Percentiles rank a stretch among this genome's conserved stretches.
Evolutionary conservation across 768 basidiomycete species (phyloP).

Genomic region (Hygrophoropsis aurantiaca): DNA sequence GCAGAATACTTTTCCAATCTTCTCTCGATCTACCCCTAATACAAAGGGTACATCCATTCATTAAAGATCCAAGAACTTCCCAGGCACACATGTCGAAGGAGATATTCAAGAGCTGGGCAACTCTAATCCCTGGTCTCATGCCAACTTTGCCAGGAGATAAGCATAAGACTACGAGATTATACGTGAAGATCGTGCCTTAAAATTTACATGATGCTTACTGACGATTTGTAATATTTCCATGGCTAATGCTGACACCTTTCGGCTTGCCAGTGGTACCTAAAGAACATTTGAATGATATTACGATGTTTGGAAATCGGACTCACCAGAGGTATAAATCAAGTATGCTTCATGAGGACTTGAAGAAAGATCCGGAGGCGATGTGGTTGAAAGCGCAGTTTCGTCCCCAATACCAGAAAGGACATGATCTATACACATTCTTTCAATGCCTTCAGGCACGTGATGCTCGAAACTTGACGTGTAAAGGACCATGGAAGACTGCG

Average conservation of each 20-base stretch:
- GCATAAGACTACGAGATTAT: constrained; percentile 37
- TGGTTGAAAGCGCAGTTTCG: neutral
- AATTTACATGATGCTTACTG: constrained; percentile 26
- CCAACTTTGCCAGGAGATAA: constrained; percentile 53
- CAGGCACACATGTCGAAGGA: constrained; percentile 70
- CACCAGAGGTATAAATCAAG: constrained; percentile 64
- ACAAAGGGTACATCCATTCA: constrained; percentile 53
- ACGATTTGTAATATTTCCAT: constrained; percentile 61
- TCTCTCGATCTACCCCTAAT: constrained; percentile 50
- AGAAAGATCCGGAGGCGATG: neutral
- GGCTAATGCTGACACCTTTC: constrained; percentile 61
- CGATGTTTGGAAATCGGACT: constrained; percentile 13
- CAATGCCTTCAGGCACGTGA: constrained; percentile 31
- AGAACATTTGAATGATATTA: neutral
- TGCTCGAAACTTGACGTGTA: constrained; percentile 41
- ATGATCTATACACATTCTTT: constrained; percentile 33
- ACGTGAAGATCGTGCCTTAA: neutral
- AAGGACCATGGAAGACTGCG: constrained; percentile 42
- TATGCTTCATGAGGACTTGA: constrained; percentile 41
- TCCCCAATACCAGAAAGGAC: constrained; percentile 21
- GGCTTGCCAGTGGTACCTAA: constrained; percentile 57
- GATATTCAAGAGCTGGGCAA: constrained; percentile 62
- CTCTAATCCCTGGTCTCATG: constrained; percentile 55
- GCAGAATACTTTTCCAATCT: constrained; percentile 51
- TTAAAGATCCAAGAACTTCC: constrained; percentile 54